Conservation (phyloP, 148 eudicot species). For the Agrostemma githago region DNA sequence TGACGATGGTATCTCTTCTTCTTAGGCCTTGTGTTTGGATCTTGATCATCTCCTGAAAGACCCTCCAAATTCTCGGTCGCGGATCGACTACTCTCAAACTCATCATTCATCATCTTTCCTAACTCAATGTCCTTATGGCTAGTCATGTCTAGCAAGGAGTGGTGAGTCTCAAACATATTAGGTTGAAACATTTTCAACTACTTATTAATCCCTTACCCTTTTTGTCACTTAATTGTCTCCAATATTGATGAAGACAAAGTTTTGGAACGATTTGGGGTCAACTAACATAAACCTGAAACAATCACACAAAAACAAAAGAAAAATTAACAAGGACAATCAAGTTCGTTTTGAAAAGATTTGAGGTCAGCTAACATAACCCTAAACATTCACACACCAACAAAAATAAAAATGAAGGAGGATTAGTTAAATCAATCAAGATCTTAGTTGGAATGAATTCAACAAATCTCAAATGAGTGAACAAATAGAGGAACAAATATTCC, state of each 20-base stretch:
- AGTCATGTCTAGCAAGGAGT: conserved; percentile 52
- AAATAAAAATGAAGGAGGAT: neutral
- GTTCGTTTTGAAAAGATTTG: conserved; percentile 1
- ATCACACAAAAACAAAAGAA: neutral
- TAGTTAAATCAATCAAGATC: neutral
- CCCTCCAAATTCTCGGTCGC: conserved; percentile 77
- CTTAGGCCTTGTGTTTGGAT: conserved; percentile 79
- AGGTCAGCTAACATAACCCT: neutral
- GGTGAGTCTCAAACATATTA: conserved; percentile 70
- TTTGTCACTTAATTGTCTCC: neutral
- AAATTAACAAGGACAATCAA: neutral
- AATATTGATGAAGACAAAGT: neutral
- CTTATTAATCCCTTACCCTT: neutral
- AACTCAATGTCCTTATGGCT: conserved; percentile 55
- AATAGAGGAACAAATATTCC: conserved; percentile 21
- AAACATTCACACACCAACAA: neutral
- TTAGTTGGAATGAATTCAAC: neutral
- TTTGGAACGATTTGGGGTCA: neutral
- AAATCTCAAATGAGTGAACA: conserved; percentile 21
- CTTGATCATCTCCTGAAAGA: conserved; percentile 79
- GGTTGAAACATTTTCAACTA: conserved; percentile 53
- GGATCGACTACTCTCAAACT: conserved; percentile 72
- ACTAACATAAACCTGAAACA: neutral
- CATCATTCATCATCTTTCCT: conserved; percentile 67
- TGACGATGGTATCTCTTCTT: conserved; percentile 95